phyloP scores from a whole-genome alignment of 805 yeast species.

The Wickerhamomyces rabaulensis region DNA sequence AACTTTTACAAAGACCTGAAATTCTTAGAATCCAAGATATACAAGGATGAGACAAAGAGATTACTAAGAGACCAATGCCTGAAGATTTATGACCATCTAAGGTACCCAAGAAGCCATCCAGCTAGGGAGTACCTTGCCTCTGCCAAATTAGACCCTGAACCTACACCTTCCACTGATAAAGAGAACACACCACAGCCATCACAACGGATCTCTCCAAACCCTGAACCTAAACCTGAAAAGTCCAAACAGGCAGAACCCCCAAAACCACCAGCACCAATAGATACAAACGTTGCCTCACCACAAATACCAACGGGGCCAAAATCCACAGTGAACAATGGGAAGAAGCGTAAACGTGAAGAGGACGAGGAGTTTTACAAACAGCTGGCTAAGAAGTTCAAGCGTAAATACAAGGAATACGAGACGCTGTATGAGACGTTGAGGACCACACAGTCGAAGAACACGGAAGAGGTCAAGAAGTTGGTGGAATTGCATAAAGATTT shows the following conservation, averaged over 20 bases:
- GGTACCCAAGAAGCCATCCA: constrained; percentile 11
- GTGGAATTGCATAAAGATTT: constrained; percentile 46
- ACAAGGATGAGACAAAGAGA: constrained; percentile 1
- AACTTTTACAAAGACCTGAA: constrained; percentile 27
- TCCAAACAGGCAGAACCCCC: background rate
- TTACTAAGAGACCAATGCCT: constrained; percentile 11
- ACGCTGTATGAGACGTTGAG: constrained; percentile 33
- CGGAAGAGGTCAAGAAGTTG: constrained; percentile 30
- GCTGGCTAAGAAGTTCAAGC: constrained; percentile 43
- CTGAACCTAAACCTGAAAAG: background rate
- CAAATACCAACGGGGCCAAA: constrained; percentile 15
- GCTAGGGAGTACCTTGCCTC: constrained; percentile 9
- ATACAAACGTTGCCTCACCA: background rate
- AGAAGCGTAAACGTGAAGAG: constrained; percentile 10
- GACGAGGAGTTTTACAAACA: constrained; percentile 33
- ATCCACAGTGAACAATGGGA: constrained; percentile 11
- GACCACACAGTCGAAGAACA: constrained; percentile 3
- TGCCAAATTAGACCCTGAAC: background rate
- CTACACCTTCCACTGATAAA: background rate
- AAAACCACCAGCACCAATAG: background rate
- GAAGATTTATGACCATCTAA: constrained; percentile 16
- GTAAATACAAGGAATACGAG: constrained; percentile 44
- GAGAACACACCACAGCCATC: background rate
- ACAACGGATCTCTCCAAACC: background rate
- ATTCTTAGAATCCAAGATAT: constrained; percentile 9